Base-by-base conservation (phyloP, 164 flowering plant species). In the Dillenia suffruticosa region DNA sequence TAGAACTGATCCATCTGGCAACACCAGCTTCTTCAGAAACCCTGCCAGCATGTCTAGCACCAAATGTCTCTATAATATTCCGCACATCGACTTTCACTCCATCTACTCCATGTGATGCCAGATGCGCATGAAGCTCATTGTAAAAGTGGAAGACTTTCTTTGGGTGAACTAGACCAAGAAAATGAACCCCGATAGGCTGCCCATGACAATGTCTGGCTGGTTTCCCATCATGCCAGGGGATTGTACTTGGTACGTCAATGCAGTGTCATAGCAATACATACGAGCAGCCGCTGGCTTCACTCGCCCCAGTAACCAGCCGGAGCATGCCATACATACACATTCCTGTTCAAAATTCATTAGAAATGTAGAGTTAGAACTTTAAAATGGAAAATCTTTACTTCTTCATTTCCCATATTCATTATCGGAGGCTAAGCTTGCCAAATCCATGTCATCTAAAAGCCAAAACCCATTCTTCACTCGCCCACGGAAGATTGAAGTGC, bases 81-180 rank as follows among this genome's bases (percentile, higher is more conserved):
- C 90, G 98, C 49, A 85, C 96, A 67, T 92, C 96, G 46, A 92
- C 98, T 69, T 92, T 92, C 51, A 90, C 98, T 51, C 98, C 98
- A 68, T 92, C 93, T 6, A 92, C 79, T 12, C 98, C 98, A 70
- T 91, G 86, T 9, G 95, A 84, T 49, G 96, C n/a, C n/a, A n/a
- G n/a, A n/a, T n/a, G n/a, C n/a, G n/a, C 75, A 64, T 92, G 98
- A 17, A 92, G 89, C 80, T 92, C 98, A 46, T 90, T 81, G 81
- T 88, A 92, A 80, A 92, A 92, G 74, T 83, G 77, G 81, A 84
- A 89, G 49, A 89, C 85, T 71, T 89, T 89, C 81, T 81, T 85
- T 10, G 97, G 97, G 63, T 78, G 88, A 43, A 91, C 93, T 58
- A 94, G 74, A n/a, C 98, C 97, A 22, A 94, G 78, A 44, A 97